Evolutionary conservation across 495 filamentous ascomycete genomes (phyloP).

Genomic region (Trichoderma orchidacearum): DNA sequence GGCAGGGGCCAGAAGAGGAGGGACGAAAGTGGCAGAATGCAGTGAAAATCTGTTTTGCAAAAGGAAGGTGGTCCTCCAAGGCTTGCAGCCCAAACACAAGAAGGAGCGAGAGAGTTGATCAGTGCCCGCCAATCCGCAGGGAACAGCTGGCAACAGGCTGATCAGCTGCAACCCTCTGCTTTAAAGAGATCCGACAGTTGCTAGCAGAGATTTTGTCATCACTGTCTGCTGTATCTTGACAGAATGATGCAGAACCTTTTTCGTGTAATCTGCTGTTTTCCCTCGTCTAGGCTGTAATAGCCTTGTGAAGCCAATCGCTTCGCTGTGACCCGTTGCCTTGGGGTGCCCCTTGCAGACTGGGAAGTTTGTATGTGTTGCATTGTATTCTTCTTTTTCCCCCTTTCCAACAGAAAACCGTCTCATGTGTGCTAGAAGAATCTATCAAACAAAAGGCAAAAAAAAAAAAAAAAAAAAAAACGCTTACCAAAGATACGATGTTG

Average conservation of each 20-base stretch:
- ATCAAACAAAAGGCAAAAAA: too few relatives aligned
- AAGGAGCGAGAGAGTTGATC: background rate
- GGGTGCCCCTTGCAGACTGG: background rate
- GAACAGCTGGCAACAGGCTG: background rate
- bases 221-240: background rate
- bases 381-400: background rate
- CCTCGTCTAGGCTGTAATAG: background rate
- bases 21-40: background rate
- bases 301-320: background rate
- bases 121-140: background rate
- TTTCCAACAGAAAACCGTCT: background rate
- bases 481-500: background rate
- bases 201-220: background rate
- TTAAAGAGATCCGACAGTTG: background rate
- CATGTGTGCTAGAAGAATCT: background rate
- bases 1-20: too few relatives aligned
- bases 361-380: background rate
- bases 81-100: background rate
- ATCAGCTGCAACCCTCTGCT: background rate
- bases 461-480: background rate
- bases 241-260: background rate
- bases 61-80: background rate
- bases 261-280: background rate
- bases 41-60: background rate
- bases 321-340: background rate